Evolutionary conservation across 768 basidiomycete species (phyloP), one percentile per base, ranked within the genome.

Genomic region (Aureoboletus auriporus): DNA sequence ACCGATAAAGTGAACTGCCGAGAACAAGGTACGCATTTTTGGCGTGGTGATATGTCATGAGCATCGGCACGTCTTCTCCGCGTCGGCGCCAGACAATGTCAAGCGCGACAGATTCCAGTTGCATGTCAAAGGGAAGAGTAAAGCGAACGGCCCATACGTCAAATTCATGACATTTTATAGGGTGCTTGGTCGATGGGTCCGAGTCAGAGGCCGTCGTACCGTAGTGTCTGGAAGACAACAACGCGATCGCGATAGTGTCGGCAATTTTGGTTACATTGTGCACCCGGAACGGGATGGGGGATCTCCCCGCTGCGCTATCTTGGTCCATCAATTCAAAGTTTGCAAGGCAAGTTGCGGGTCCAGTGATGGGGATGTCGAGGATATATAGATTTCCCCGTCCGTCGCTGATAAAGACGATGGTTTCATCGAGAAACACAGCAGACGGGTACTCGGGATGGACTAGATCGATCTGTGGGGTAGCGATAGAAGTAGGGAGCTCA

Each of bases 371-470:
- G 26, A 83, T 59, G 27, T 69, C 70, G 38, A 92, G 68, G 12
- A 82, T 69, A 52, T 89, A 86, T 28, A 91, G 65, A 14, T 71
- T 59, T n/a, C 88, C 87, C 54, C 72, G 68, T 8, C 90, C 90
- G 57, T 93, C 89, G 16, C 86, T 73, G 43, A 85, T 73, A 33
- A 88, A 69, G 34, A 78, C 69, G 9, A 74, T 64, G 1, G 69
- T 64, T 4, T 75, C 54, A 44, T 77, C 71, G 34, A 86, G 59
- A 57, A 86, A 84, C 6, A 71, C 70, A 27, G 77, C 76, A 1
- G 86, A 88, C 1, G 90, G 87, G 63, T 93, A 93, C 68, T 93
- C 89, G 37, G 67, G 71, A 55, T 83, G 82, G 16, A 69, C 63
- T 1, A 65, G 51, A 16, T 71, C 68, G 12, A 65, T 60, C 27